Percentiles rank a stretch among this genome's conserved stretches.
phyloP scores from a whole-genome alignment of 2,329 filamentous ascomycete species.

The Neofusicoccum cordaticola region DNA sequence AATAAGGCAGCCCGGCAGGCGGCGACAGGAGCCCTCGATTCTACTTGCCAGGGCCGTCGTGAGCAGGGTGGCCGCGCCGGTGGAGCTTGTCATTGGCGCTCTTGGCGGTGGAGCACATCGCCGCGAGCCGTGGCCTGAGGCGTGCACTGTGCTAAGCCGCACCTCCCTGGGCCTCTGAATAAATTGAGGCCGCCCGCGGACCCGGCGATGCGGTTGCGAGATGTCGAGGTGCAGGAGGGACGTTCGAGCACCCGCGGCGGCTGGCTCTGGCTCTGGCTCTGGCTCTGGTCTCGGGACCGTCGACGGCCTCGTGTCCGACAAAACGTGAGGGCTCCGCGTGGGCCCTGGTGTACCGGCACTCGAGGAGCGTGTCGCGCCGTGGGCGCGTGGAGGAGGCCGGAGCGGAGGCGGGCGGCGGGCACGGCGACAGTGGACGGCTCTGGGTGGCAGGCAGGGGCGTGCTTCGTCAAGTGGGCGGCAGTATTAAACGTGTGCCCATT shows the following conservation, averaged over 20 bases:
- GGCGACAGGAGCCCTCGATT: neutral
- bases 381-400: slow-evolving; percentile 8
- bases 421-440: slow-evolving; percentile 6
- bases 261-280: slow-evolving; percentile 1
- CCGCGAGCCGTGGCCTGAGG: neutral
- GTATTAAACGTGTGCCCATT: slow-evolving; percentile 15
- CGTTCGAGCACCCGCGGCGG: neutral
- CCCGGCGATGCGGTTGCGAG: slow-evolving; percentile 12
- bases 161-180: neutral
- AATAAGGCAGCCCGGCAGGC: neutral
- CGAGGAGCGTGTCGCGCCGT: neutral
- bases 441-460: slow-evolving; percentile 5
- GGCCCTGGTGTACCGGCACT: slow-evolving; percentile 10
- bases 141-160: neutral
- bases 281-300: slow-evolving; percentile 12
- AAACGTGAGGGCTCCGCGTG: slow-evolving; percentile 15
- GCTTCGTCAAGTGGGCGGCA: slow-evolving; percentile 10
- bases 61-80: neutral
- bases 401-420: neutral
- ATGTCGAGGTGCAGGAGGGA: slow-evolving; percentile 1
- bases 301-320: slow-evolving; percentile 13
- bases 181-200: neutral
- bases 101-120: neutral
- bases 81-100: neutral
- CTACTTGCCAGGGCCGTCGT: neutral